phyloP scores from a whole-genome alignment of 1,284 basidiomycete genomes.

The Psilocybe mexicana region DNA sequence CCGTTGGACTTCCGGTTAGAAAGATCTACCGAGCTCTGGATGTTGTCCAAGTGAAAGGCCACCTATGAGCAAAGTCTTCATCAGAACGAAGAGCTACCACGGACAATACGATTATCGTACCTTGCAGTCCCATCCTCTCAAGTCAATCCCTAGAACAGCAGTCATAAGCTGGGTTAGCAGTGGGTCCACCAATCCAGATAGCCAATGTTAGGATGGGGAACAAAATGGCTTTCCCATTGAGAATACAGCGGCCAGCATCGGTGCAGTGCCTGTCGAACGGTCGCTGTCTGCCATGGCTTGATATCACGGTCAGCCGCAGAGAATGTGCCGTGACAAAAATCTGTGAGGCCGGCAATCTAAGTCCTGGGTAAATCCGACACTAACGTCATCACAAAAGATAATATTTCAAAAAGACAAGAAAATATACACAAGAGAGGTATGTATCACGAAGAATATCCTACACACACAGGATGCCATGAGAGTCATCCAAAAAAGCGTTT shows the following conservation, averaged over 20 bases:
- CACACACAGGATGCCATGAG: not conserved
- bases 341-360: too few relatives aligned
- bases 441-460: too few relatives aligned
- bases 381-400: too few relatives aligned
- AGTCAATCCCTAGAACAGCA: conserved; percentile 4
- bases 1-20: not conserved
- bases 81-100: not conserved
- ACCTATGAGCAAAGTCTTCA: not conserved
- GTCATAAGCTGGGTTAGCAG: not conserved
- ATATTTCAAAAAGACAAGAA: too few relatives aligned
- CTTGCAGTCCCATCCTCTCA: not conserved
- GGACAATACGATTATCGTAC: not conserved
- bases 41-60: not conserved
- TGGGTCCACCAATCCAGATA: not conserved
- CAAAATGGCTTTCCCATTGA: too few relatives aligned
- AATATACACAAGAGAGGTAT: too few relatives aligned
- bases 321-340: too few relatives aligned
- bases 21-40: not conserved
- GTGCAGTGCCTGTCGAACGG: too few relatives aligned
- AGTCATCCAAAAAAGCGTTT: not conserved
- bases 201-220: not conserved
- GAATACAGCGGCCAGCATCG: too few relatives aligned
- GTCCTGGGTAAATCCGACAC: too few relatives aligned
- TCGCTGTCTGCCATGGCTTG: too few relatives aligned
- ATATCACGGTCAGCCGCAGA: too few relatives aligned